Evolutionary conservation across 345 rosid genomes (phyloP).

Genomic region (Gossypium arboreum): DNA sequence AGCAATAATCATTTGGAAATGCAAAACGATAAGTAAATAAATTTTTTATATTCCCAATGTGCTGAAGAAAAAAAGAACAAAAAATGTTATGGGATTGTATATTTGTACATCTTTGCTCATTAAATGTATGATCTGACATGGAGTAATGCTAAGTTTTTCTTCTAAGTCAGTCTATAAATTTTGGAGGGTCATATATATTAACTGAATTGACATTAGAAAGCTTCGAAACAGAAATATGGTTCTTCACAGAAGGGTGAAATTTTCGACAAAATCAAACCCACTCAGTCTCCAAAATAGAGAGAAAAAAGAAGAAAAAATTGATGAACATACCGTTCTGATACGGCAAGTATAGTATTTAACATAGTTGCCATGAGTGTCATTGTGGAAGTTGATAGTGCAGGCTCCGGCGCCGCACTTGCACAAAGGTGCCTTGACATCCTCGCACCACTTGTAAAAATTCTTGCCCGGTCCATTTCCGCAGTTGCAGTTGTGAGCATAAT

Average conservation of each 20-base stretch:
- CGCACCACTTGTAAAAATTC: background rate
- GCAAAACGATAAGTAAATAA: background rate
- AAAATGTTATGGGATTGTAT: background rate
- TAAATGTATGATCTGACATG: background rate
- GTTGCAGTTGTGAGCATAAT: background rate
- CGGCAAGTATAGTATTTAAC: slow-evolving; percentile 9
- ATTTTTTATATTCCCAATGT: background rate
- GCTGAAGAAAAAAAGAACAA: background rate
- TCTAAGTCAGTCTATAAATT: background rate
- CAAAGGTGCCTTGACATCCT: background rate
- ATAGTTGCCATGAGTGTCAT: background rate
- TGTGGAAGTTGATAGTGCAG: background rate
- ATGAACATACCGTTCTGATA: background rate
- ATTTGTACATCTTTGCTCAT: background rate
- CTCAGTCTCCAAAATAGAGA: background rate
- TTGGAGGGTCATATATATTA: background rate
- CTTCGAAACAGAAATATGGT: background rate
- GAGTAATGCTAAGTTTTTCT: background rate
- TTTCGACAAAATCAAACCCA: background rate
- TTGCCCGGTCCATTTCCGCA: background rate
- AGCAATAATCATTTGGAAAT: background rate
- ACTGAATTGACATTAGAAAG: no score
- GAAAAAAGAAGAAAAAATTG: background rate
- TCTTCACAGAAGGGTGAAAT: background rate
- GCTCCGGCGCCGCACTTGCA: slow-evolving; percentile 7